A percentile compares a stretch with the other conserved stretches of the same genome.
Conservation (phyloP, 805 yeast genomes). For the Candida suzukii region DNA sequence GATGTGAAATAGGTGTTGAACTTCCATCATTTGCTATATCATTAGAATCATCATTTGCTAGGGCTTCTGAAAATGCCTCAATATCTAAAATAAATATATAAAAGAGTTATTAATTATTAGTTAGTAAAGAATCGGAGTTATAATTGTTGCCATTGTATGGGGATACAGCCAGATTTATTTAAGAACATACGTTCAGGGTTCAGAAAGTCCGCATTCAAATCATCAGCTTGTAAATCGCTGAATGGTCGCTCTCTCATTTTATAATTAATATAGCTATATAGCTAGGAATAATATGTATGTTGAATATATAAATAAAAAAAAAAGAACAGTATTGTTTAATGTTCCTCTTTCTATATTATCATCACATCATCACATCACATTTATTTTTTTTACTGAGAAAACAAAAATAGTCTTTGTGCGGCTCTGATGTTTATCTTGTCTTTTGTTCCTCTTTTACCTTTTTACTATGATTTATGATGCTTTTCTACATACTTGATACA, state of each 20-base stretch:
- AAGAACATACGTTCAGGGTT: slow-evolving; percentile 12
- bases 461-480: no score
- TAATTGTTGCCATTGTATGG: neutral
- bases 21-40: slow-evolving; percentile 1
- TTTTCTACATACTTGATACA: no score
- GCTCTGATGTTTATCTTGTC: no score
- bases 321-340: neutral
- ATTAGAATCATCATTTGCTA: slow-evolving; percentile 24
- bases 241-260: neutral
- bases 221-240: slow-evolving; percentile 4
- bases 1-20: neutral
- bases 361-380: no score
- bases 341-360: neutral
- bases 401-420: no score
- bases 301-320: no score
- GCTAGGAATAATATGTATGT: neutral
- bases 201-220: slow-evolving; percentile 16
- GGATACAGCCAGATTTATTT: neutral
- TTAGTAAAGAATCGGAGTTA: neutral
- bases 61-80: slow-evolving; percentile 29
- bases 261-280: no score
- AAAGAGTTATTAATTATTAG: neutral
- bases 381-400: no score
- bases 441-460: no score
- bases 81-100: slow-evolving; percentile 19